phyloP scores from a whole-genome alignment of 2,329 filamentous ascomycete genomes.

The Microcyclospora pomicola region DNA sequence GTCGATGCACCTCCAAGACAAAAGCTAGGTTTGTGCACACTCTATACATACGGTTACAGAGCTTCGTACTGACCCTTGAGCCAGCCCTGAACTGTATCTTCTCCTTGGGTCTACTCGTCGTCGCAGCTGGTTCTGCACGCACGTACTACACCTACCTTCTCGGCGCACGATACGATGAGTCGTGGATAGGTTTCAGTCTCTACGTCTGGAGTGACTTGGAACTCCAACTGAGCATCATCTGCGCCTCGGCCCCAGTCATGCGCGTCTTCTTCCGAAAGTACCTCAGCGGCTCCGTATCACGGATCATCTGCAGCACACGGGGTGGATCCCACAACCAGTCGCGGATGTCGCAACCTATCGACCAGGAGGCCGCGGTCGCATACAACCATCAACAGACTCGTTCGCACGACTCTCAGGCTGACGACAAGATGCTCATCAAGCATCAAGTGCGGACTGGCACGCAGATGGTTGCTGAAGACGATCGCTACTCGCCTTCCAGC shows the following conservation, averaged over 20 bases:
- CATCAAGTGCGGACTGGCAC: constrained; percentile 1
- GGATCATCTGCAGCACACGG: not conserved
- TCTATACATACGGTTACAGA: constrained; percentile 21
- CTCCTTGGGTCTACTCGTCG: constrained; percentile 16
- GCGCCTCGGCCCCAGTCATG: constrained; percentile 17
- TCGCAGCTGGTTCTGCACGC: constrained; percentile 20
- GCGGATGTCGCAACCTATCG: not conserved
- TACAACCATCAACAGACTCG: not conserved
- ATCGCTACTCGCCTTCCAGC: not conserved
- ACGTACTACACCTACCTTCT: constrained; percentile 19
- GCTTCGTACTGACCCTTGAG: constrained; percentile 6
- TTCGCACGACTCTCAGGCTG: not conserved
- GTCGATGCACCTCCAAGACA: constrained; percentile 21
- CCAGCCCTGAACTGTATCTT: constrained; percentile 12
- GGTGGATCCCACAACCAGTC: not conserved
- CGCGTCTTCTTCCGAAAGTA: constrained; percentile 19
- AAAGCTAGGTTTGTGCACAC: constrained; percentile 1
- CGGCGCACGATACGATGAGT: constrained; percentile 10
- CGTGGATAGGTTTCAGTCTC: constrained; percentile 15
- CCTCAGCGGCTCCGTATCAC: constrained; percentile 9
- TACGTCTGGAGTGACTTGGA: constrained; percentile 18
- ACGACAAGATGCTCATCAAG: constrained; percentile 2
- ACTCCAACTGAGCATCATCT: constrained; percentile 19
- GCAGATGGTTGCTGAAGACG: not conserved
- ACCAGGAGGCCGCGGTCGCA: not conserved